phyloP scores from a whole-genome alignment of 768 basidiomycete genomes.

The Amanita pallidorosea region DNA sequence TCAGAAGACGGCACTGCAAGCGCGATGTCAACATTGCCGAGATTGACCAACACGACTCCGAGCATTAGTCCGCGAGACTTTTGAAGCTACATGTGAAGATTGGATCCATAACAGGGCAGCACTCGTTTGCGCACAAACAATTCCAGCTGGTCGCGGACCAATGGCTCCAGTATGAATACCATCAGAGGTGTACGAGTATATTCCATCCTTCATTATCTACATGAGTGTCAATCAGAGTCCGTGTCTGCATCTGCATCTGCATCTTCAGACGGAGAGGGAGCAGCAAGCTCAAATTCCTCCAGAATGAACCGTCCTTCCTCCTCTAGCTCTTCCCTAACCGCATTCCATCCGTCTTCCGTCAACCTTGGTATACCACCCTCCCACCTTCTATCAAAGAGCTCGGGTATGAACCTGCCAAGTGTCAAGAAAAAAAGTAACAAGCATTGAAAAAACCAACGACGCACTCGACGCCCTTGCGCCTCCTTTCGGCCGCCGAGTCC shows the following conservation, averaged over 20 bases:
- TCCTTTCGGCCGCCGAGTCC: slow-evolving; percentile 80
- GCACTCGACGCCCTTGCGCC: slow-evolving; percentile 68
- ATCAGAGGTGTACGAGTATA: too few relatives aligned
- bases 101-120: slow-evolving; percentile 88
- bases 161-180: slow-evolving; percentile 5
- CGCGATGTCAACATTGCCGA: slow-evolving; percentile 37
- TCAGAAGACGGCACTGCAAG: slow-evolving; percentile 13
- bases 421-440: neutral
- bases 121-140: slow-evolving; percentile 91
- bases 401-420: slow-evolving; percentile 9
- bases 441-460: slow-evolving; percentile 19
- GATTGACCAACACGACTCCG: slow-evolving; percentile 54
- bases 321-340: slow-evolving; percentile 3
- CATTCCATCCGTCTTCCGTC: slow-evolving; percentile 4
- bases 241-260: neutral
- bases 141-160: slow-evolving; percentile 60
- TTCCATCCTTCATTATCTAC: neutral
- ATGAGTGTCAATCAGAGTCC: neutral
- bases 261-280: neutral
- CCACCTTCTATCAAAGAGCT: slow-evolving; percentile 5
- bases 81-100: slow-evolving; percentile 60
- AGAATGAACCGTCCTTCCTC: neutral
- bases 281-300: neutral
- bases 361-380: slow-evolving; percentile 4
- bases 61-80: slow-evolving; percentile 86